Base-by-base conservation (phyloP, 2,329 filamentous ascomycete genomes). In the Talaromyces sp. region DNA sequence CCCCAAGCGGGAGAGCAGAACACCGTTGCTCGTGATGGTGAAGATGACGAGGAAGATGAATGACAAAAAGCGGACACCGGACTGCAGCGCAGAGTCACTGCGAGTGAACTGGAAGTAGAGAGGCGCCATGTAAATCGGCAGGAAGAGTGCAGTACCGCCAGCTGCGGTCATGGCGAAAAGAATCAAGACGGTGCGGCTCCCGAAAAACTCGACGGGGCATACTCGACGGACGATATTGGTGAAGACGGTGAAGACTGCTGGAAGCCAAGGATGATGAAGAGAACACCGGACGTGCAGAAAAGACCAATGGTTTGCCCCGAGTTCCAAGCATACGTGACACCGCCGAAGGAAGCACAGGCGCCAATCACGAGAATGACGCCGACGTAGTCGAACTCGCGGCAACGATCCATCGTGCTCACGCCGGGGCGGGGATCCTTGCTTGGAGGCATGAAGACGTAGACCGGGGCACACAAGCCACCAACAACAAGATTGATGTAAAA, bases 401-500 rank as follows among this genome's bases (percentile, higher is more conserved):
- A 30, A 18, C 69, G 70, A 4, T 68, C 42, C 10, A 30, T 61
- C 7, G 69, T 36, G 0, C 67, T 10, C 9, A 59, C 66, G 14
- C 67, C 63, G 9, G 68, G 40, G 68, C 65, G 34, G 68, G 68
- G 47, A 56, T 68, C 56, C 42, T 65, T 55, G 16, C 61, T 62
- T 60, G 68, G 75, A 0, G 84, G 74, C 8, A 79, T 65, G 60
- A 81, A 77, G 33, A 84, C 28, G 33, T 79, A 75, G 23, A 78
- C 72, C 0, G 81, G 77, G 5, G 75, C 68, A 30, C 75, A 70
- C 9, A 76, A 65, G n/a, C 74, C 82, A 1, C 81, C 74, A 53
- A 81, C 70, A 31, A 76, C 66, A 0, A 85, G 73, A 66, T 86
- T 87, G 71, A 87, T 80, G 65, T 87, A 87, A 67, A 68, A 63